A percentile compares a stretch with the other conserved stretches of the same genome.
phyloP scores from a whole-genome alignment of 177 flowering plant genomes.

The Tripterygium wilfordii region DNA sequence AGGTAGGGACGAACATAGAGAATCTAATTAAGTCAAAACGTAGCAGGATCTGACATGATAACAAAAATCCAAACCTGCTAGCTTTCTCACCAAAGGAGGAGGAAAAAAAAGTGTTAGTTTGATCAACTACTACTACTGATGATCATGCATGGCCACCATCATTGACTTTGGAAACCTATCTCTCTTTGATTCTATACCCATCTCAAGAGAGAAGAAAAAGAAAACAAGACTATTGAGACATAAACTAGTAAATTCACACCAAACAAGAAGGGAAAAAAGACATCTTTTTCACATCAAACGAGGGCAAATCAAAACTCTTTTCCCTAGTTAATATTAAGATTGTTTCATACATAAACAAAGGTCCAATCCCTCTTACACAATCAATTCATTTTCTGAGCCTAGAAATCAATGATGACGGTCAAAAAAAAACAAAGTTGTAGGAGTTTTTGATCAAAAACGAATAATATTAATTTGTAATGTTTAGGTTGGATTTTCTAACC shows the following conservation, averaged over 20 bases:
- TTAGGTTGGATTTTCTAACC: background rate
- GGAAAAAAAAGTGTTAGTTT: slow-evolving; percentile 3
- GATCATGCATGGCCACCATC: slow-evolving; percentile 10
- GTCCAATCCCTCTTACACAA: background rate
- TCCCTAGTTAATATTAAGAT: no score
- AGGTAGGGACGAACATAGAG: slow-evolving; percentile 18
- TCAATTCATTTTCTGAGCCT: no score
- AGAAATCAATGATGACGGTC: no score
- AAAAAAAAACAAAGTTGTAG: no score
- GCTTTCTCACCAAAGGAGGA: slow-evolving; percentile 21
- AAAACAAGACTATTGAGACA: background rate
- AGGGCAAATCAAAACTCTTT: no score
- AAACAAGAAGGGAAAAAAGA: background rate
- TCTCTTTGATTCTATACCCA: background rate
- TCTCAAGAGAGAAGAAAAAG: background rate
- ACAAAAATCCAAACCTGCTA: slow-evolving; percentile 24
- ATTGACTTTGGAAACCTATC: slow-evolving; percentile 15
- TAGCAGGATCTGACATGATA: slow-evolving; percentile 21
- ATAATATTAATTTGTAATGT: no score
- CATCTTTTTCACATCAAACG: no score
- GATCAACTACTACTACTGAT: slow-evolving; percentile 1
- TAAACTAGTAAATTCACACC: background rate
- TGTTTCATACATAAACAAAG: background rate
- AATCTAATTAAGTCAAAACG: slow-evolving; percentile 34
- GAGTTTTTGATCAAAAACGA: no score